Evolutionary conservation across 129 eudicot genomes (phyloP), one percentile per base, ranked within the genome.

Genomic region (Silybum marianum): DNA sequence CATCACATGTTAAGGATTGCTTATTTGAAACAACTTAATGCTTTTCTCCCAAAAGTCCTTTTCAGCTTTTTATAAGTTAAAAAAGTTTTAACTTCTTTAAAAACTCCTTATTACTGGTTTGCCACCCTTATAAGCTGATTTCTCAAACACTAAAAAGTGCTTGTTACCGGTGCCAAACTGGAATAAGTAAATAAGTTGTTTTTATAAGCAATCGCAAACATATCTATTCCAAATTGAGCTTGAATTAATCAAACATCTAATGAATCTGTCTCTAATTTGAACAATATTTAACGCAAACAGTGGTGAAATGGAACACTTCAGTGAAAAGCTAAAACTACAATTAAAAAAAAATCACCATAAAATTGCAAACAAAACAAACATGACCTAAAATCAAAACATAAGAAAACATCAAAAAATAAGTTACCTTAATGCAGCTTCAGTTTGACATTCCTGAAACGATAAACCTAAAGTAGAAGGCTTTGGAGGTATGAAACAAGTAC

Each of bases 341-440:
- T 54, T 16, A 4, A 32, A 54, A 54, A 14, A 54, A 16, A 54
- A 54, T 4, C 4, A 10, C 12, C 18, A 4, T 6, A 11, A 40
- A 51, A 58, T 58, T 58, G 68, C 68, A 62, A 62, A 19, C 12
- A 19, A 62, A 11, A 71, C 11, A 51, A 70, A 42, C 7, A 3
- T 38, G 69, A 62, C 26, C 26, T 62, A 6, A 42, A 72, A 65
- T 0, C 22, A 74, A 69, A 44, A 78, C 69, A 42, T 42, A 12
- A 46, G 3, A 32, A n/a, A 5, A 9, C 1, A 7, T 16, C 22
- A 12, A 38, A 22, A 2, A 46, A 0, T 0, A 24, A 14, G 1
- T 69, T 75, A 82, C 85, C 85, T 82, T 12, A 76, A 75, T 30
- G 76, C 76, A 69, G 71, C 32, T 34, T 82, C 71, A 69, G 21